Percentiles rank a stretch among this genome's conserved stretches.
These are phyloP conservation scores for Durusdinium trenchii DNA, from an alignment of 73 alveolate genomes.

Conservation along the genomic window DNA sequence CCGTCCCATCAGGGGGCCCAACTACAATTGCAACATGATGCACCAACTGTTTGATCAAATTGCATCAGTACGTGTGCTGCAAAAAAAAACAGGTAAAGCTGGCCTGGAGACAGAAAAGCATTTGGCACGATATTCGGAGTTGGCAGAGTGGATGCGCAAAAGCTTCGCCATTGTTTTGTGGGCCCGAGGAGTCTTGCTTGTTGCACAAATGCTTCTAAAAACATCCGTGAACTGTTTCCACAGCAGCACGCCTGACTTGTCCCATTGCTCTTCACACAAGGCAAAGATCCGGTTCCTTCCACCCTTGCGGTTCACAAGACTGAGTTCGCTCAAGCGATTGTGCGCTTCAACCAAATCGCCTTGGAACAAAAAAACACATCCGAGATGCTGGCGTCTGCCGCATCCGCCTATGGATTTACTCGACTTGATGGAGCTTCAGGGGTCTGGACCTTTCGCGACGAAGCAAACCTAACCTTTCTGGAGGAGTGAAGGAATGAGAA, in stretches of 20 bases:
- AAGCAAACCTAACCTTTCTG: no score
- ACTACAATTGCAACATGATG: no score
- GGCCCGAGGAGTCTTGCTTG: not conserved
- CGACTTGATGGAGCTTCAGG: no score
- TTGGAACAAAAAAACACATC: no score
- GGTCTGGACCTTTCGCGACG: no score
- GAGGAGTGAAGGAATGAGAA: no score
- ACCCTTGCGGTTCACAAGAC: not conserved
- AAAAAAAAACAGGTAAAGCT: not conserved
- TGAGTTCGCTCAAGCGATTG: not conserved
- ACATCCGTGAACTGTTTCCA: not conserved
- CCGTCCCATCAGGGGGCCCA: no score
- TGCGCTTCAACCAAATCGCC: slow-evolving; percentile 35
- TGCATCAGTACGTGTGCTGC: not conserved
- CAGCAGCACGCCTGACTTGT: slow-evolving; percentile 5
- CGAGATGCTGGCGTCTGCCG: no score
- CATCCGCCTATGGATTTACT: no score
- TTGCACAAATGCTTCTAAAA: not conserved
- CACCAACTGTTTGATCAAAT: no score
- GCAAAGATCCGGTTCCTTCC: not conserved
- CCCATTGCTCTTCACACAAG: not conserved
- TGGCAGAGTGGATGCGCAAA: not conserved
- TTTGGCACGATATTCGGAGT: not conserved
- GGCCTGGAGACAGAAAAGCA: not conserved
- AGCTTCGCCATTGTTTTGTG: not conserved